phyloP scores from a whole-genome alignment of 768 basidiomycete species.

The Boletus rubescentipes region DNA sequence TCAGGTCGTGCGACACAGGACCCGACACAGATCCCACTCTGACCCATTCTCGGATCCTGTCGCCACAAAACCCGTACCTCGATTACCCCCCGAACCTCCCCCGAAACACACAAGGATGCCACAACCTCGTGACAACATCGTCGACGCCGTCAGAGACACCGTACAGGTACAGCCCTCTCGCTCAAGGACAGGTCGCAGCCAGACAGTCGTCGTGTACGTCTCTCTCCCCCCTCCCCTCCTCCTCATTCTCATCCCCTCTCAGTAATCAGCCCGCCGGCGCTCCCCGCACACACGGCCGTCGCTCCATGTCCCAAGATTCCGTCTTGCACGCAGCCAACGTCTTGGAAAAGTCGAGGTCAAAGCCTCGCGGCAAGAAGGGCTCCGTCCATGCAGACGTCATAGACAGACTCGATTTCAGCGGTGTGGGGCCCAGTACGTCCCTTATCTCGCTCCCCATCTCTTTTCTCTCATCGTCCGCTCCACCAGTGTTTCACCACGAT shows the following conservation, averaged over 20 bases:
- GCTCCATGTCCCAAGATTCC: conserved; percentile 53
- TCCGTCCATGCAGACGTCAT: conserved; percentile 87
- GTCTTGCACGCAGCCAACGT: conserved; percentile 37
- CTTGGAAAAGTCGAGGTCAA: conserved; percentile 48
- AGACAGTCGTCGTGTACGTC: conserved; percentile 43
- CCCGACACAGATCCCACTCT: conserved; percentile 47
- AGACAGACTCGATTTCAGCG: conserved; percentile 83
- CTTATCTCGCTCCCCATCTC: background rate
- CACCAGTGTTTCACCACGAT: conserved; percentile 85
- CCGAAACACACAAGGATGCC: conserved; percentile 33
- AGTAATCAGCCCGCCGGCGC: conserved; percentile 24
- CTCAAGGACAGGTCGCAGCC: conserved; percentile 53
- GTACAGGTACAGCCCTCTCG: conserved; percentile 52
- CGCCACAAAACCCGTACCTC: conserved; percentile 36
- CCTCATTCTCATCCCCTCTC: conserved; percentile 20
- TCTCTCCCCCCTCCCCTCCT: conserved; percentile 1
- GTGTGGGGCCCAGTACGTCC: conserved; percentile 78
- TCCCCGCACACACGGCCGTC: conserved; percentile 35
- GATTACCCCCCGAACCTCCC: conserved; percentile 41
- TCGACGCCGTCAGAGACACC: conserved; percentile 69
- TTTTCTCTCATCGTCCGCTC: conserved; percentile 1
- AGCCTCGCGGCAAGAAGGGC: conserved; percentile 62
- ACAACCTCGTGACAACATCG: conserved; percentile 43
- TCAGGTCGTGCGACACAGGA: conserved; percentile 26
- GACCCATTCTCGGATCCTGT: conserved; percentile 52